Base-by-base conservation (phyloP, 371 early-diverging fungal species). In the Mucor velutinosus region DNA sequence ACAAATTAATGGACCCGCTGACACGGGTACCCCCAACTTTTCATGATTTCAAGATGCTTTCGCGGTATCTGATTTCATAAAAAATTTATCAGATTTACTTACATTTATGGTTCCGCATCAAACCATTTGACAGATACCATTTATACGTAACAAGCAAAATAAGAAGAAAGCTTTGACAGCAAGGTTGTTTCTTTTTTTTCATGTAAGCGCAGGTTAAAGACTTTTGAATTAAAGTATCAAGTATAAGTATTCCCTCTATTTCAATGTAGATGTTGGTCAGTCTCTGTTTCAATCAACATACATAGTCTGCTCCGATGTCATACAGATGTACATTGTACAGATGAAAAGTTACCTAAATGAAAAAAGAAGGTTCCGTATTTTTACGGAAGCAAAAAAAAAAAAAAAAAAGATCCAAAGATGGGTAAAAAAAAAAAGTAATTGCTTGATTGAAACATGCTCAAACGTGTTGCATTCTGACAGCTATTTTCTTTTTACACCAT, bases 1-100 rank as follows among this genome's bases (percentile, higher is more conserved):
- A 21, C 47, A 19, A 6, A 23, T 49, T 63, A 53, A 21, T 25
- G 51, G n/a, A 55, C 25, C 63, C 63, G 63, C 53, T 35, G 63
- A 63, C 55, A 53, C 55, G 63, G 63, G 63, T 55, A 51, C 33
- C 62, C 47, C n/a, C 49, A 32, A 51, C 53, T 53, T 62, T 62
- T 62, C 12, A 25, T 14, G 19, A n/a, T 3, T 30, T 14, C n/a
- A 27, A 30, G n/a, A 15, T 45, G 17, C 29, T 60, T 21, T 43
- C 49, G 62, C 62, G 60, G 60, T 60, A 60, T 60, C 60, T 45
- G 60, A 60, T 60, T 51, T 10, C 19, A 49, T 21, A 33, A 21
- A 41, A 60, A 41, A 43, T 61, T 60, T 60, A 55, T 55, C 55
- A 55, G 55, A 29, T 55, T 55, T 23, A 49, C 7, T 8, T 49